Evolutionary conservation across 805 yeast species (phyloP).

Genomic region (Candida silvicultrix): DNA sequence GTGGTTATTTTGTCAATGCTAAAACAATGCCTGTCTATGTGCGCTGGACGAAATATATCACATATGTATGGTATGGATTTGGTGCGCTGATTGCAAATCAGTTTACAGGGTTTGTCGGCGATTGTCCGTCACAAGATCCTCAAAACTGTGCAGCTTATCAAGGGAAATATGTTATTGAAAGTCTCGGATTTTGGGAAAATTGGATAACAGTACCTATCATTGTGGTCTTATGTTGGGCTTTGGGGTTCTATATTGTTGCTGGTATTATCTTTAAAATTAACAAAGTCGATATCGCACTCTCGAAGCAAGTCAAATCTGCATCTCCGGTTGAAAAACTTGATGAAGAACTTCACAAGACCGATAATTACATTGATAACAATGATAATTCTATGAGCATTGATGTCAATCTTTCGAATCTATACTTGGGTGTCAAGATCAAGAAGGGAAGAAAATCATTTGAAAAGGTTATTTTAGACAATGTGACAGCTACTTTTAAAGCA

Average conservation of each 20-base stretch:
- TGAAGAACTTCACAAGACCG: neutral
- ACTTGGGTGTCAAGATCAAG: constrained; percentile 1
- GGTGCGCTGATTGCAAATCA: constrained; percentile 61
- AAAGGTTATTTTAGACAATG: constrained; percentile 45
- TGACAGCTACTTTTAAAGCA: constrained; percentile 72
- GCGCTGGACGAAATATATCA: constrained; percentile 70
- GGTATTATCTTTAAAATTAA: constrained; percentile 36
- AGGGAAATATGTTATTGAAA: constrained; percentile 46
- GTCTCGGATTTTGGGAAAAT: constrained; percentile 53
- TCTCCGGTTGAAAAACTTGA: constrained; percentile 2
- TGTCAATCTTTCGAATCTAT: neutral
- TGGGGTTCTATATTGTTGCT: constrained; percentile 49
- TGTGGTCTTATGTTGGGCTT: constrained; percentile 49
- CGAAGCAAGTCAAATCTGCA: constrained; percentile 19
- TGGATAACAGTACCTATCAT: constrained; percentile 67
- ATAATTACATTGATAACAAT: neutral
- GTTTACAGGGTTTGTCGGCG: constrained; percentile 53
- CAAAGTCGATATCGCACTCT: constrained; percentile 10
- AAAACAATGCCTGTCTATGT: constrained; percentile 74
- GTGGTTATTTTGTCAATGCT: constrained; percentile 76
- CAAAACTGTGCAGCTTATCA: constrained; percentile 42
- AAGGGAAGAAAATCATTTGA: constrained; percentile 12
- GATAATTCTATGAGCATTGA: neutral
- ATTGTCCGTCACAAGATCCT: constrained; percentile 36
- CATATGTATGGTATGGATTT: constrained; percentile 70